phyloP scores from a whole-genome alignment of 140 eudicot genomes.

The Bidens hawaiensis region DNA sequence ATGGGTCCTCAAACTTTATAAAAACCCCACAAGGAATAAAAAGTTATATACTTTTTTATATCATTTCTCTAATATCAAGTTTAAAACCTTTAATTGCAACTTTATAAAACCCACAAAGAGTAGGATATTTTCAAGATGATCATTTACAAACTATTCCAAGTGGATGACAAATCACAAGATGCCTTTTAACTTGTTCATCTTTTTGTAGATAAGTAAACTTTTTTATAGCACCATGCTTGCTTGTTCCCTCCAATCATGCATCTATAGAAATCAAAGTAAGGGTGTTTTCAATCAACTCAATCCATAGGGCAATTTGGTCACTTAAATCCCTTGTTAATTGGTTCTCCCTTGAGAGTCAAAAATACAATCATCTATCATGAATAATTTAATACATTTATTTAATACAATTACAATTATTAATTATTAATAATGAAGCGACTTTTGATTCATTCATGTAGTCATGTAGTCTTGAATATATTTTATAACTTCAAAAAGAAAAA shows the following conservation, averaged over 20 bases:
- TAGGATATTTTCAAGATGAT: slow-evolving; percentile 6
- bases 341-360: slow-evolving; percentile 16
- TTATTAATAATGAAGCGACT: background rate
- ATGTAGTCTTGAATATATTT: too few species aligned
- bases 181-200: slow-evolving; percentile 41
- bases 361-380: background rate
- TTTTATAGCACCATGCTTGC: slow-evolving; percentile 32
- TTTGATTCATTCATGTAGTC: background rate
- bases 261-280: slow-evolving; percentile 29
- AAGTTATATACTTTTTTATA: background rate
- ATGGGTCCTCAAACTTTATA: background rate
- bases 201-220: slow-evolving; percentile 34
- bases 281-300: slow-evolving; percentile 22
- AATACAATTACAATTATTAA: background rate
- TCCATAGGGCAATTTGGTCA: slow-evolving; percentile 28
- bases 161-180: slow-evolving; percentile 41
- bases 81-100: background rate
- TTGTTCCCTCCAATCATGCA: slow-evolving; percentile 35
- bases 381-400: background rate
- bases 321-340: slow-evolving; percentile 1
- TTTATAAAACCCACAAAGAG: slow-evolving; percentile 4
- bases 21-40: background rate
- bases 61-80: background rate
- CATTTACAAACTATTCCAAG: slow-evolving; percentile 12
- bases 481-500: too few species aligned